A percentile compares a stretch with the other conserved stretches of the same genome.
These are phyloP conservation scores for Penicillium sp. DNA, from an alignment of 2,329 filamentous ascomycete species.

Conservation along the genomic window DNA sequence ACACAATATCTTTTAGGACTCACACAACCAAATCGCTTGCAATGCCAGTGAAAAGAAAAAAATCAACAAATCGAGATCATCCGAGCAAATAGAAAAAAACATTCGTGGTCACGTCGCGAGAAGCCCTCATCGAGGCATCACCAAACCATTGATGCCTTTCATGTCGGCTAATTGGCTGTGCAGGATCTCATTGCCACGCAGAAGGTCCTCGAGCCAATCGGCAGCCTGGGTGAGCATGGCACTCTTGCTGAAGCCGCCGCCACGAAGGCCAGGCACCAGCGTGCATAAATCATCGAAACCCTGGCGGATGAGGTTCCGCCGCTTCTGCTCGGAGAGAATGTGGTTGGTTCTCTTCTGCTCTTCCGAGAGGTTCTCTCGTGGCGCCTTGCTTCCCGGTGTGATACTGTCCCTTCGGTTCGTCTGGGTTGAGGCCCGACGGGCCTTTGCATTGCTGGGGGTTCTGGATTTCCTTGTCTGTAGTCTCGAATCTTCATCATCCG, in stretches of 20 bases:
- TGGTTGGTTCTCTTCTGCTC: constrained; percentile 83
- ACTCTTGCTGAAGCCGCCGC: constrained; percentile 79
- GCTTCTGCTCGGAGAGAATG: constrained; percentile 83
- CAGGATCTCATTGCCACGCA: constrained; percentile 65
- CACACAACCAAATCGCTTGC: constrained; percentile 29
- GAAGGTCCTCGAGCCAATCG: constrained; percentile 72
- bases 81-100: not conserved
- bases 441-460: constrained; percentile 36
- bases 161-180: constrained; percentile 53
- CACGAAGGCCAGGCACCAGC: constrained; percentile 71
- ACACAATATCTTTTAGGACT: too few species aligned
- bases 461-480: constrained; percentile 52
- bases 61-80: constrained; percentile 5
- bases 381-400: constrained; percentile 29
- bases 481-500: constrained; percentile 34
- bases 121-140: constrained; percentile 34
- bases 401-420: constrained; percentile 38
- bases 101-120: constrained; percentile 23
- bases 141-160: constrained; percentile 37
- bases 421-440: constrained; percentile 34
- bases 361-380: constrained; percentile 66
- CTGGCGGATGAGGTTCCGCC: constrained; percentile 75
- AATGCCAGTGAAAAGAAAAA: constrained; percentile 8
- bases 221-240: constrained; percentile 72
- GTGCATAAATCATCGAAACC: constrained; percentile 78